Conservation (phyloP, 495 filamentous ascomycete species). For the Penicillium angulare region DNA sequence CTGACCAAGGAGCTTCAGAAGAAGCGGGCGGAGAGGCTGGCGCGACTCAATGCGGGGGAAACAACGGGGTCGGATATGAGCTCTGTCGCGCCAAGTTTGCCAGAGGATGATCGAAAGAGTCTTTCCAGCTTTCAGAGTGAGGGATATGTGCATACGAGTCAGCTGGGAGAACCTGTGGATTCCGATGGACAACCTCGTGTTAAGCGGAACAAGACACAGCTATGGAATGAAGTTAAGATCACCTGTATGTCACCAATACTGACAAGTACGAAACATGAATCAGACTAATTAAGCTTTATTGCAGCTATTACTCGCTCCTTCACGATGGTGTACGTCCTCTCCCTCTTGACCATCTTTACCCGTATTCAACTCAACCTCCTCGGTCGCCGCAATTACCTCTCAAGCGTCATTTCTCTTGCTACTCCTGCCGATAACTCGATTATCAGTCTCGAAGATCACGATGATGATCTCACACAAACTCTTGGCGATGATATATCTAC, state of each 20-base stretch:
- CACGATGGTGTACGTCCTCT: constrained; percentile 87
- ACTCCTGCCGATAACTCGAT: constrained; percentile 58
- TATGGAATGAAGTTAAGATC: constrained; percentile 98
- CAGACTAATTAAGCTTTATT: background rate
- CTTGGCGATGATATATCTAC: constrained; percentile 92
- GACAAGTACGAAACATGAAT: too few species aligned
- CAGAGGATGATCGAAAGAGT: constrained; percentile 79
- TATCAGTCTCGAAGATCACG: constrained; percentile 86
- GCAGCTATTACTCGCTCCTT: constrained; percentile 86
- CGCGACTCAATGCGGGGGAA: constrained; percentile 52
- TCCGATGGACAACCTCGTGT: constrained; percentile 40
- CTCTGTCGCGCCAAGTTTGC: constrained; percentile 72
- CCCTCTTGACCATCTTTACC: constrained; percentile 86
- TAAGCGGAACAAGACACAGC: constrained; percentile 80
- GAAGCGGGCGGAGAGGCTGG: constrained; percentile 78
- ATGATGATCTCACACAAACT: constrained; percentile 74
- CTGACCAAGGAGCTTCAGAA: constrained; percentile 89
- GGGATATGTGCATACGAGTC: constrained; percentile 72
- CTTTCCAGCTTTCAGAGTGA: constrained; percentile 74
- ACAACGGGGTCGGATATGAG: constrained; percentile 59
- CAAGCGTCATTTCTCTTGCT: constrained; percentile 86
- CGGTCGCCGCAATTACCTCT: constrained; percentile 90
- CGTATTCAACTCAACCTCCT: constrained; percentile 97
- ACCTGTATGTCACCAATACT: constrained; percentile 60
- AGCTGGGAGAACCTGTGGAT: constrained; percentile 56